Evolutionary conservation across 2,329 filamentous ascomycete species (phyloP).

Genomic region (Phaeosphaeriaceae sp.): DNA sequence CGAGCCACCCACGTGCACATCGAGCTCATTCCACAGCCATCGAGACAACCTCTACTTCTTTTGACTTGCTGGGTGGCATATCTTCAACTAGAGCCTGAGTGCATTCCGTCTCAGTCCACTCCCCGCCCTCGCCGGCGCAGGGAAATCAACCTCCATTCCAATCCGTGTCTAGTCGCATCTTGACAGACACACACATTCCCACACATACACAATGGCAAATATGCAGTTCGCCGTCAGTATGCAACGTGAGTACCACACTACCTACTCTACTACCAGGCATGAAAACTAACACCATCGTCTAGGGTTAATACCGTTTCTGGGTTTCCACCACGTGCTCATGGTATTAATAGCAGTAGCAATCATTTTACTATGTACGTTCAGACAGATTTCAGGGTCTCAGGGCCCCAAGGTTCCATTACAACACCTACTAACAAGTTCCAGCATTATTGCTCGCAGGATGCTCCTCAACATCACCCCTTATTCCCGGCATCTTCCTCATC

Average conservation of each 20-base stretch:
- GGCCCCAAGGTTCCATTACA: too few relatives aligned
- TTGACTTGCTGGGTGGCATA: slow-evolving; percentile 13
- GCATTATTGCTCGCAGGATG: slow-evolving; percentile 93
- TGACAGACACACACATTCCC: too few relatives aligned
- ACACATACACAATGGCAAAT: slow-evolving; percentile 53
- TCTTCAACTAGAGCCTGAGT: slow-evolving; percentile 30
- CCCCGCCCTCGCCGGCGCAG: slow-evolving; percentile 53
- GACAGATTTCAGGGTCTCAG: too few relatives aligned
- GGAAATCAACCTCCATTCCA: slow-evolving; percentile 36
- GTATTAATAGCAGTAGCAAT: slow-evolving; percentile 92
- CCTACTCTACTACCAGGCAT: slow-evolving; percentile 15
- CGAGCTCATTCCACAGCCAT: slow-evolving; percentile 28
- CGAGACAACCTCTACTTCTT: slow-evolving; percentile 26
- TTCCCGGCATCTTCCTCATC: slow-evolving; percentile 95
- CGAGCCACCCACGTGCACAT: slow-evolving; percentile 30
- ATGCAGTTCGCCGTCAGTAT: slow-evolving; percentile 59
- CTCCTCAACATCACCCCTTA: slow-evolving; percentile 92
- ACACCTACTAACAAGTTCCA: slow-evolving; percentile 50
- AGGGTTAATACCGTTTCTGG: slow-evolving; percentile 67
- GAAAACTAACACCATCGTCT: slow-evolving; percentile 27
- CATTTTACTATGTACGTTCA: slow-evolving; percentile 86
- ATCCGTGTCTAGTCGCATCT: slow-evolving; percentile 27
- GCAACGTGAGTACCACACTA: slow-evolving; percentile 49
- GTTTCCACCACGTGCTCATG: slow-evolving; percentile 91
- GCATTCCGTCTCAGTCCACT: slow-evolving; percentile 38